These are phyloP conservation scores for Sergeia podlipaevii DNA, from an alignment of 208 protist genomes.

Conservation along the genomic window DNA sequence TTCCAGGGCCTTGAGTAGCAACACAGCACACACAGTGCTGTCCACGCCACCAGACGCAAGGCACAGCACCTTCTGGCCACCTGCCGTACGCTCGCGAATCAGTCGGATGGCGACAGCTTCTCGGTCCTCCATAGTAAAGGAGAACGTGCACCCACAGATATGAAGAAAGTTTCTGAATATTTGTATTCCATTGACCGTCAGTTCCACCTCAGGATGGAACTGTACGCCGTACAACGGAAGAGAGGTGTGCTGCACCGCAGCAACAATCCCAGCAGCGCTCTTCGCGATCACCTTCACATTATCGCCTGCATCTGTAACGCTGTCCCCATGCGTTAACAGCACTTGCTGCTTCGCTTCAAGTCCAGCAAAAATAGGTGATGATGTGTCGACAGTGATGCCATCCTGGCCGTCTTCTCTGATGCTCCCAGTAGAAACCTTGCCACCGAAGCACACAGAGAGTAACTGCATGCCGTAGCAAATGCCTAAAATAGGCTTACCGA, in stretches of 20 bases:
- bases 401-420: slow-evolving; percentile 96
- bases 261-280: slow-evolving; percentile 73
- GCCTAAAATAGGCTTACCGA: slow-evolving; percentile 91
- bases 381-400: slow-evolving; percentile 63
- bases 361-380: slow-evolving; percentile 58
- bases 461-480: slow-evolving; percentile 99
- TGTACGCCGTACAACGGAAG: slow-evolving; percentile 92
- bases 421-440: slow-evolving; percentile 78
- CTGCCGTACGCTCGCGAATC: slow-evolving; percentile 84
- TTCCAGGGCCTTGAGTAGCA: slow-evolving; percentile 94
- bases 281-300: slow-evolving; percentile 57
- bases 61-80: slow-evolving; percentile 91
- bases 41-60: slow-evolving; percentile 98
- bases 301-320: slow-evolving; percentile 29
- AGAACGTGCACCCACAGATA: slow-evolving; percentile 69
- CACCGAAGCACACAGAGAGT: slow-evolving; percentile 80
- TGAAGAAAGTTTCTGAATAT: slow-evolving; percentile 96
- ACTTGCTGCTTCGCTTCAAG: slow-evolving; percentile 58
- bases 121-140: slow-evolving; percentile 86
- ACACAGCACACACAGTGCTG: slow-evolving; percentile 95
- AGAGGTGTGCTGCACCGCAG: slow-evolving; percentile 68
- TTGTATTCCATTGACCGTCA: slow-evolving; percentile 89
- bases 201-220: slow-evolving; percentile 98
- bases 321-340: slow-evolving; percentile 96
- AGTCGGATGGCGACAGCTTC: slow-evolving; percentile 85